phyloP scores from a whole-genome alignment of 257 asterid genomes.

The Hygrophila difformis region DNA sequence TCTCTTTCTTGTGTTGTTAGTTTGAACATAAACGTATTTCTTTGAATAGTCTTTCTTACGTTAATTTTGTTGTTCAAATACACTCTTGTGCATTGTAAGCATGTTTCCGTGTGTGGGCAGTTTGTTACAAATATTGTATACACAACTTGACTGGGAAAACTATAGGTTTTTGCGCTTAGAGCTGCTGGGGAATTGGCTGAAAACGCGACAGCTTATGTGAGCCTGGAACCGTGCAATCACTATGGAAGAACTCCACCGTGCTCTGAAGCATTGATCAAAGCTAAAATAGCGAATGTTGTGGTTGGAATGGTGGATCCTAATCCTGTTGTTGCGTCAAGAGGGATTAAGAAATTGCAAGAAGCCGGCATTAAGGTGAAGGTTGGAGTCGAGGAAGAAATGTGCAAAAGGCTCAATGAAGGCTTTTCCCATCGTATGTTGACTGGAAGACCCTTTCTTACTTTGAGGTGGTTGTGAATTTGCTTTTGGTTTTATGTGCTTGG shows the following conservation, averaged over 20 bases:
- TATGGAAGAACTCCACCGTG: slow-evolving; percentile 98
- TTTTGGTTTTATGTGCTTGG: background rate
- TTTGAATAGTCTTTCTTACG: too few species aligned
- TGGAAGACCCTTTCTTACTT: slow-evolving; percentile 63
- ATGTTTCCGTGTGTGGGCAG: too few species aligned
- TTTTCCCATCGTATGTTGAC: slow-evolving; percentile 74
- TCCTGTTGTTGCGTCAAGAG: slow-evolving; percentile 78
- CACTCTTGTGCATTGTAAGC: too few species aligned
- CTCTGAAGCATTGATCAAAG: slow-evolving; percentile 80
- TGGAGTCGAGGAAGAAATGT: slow-evolving; percentile 77
- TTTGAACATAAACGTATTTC: too few species aligned
- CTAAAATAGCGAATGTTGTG: slow-evolving; percentile 70
- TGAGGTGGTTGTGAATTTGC: slow-evolving; percentile 37
- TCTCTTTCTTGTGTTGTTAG: too few species aligned
- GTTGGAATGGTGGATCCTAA: slow-evolving; percentile 96
- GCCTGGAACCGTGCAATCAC: slow-evolving; percentile 94
- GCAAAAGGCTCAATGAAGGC: slow-evolving; percentile 76
- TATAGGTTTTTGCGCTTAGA: slow-evolving; percentile 82
- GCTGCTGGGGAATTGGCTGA: slow-evolving; percentile 83
- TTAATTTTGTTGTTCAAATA: too few species aligned
- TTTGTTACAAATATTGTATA: slow-evolving; percentile 2
- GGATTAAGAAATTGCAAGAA: slow-evolving; percentile 57
- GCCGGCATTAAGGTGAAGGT: slow-evolving; percentile 72
- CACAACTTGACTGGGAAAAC: slow-evolving; percentile 8
- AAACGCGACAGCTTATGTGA: slow-evolving; percentile 80